These are phyloP conservation scores for Isatis tinctoria DNA, from an alignment of 345 rosid species.

Conservation along the genomic window DNA sequence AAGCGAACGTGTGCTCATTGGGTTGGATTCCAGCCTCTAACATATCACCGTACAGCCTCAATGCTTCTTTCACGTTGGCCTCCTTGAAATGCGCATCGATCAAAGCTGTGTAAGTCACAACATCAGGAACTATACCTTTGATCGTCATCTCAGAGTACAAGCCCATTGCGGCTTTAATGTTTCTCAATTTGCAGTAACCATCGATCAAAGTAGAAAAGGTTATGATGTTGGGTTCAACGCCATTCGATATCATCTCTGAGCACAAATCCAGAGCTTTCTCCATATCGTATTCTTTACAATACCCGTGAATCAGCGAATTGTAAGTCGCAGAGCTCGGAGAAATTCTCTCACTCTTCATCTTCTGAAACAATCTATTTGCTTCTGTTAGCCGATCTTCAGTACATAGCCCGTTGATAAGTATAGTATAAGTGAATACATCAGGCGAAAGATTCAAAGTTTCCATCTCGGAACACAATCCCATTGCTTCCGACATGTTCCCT, in stretches of 20 bases:
- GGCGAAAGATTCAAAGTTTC: slow-evolving; percentile 39
- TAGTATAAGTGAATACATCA: slow-evolving; percentile 58
- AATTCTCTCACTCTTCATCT: slow-evolving; percentile 47
- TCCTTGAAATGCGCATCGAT: slow-evolving; percentile 61
- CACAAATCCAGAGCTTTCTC: slow-evolving; percentile 55
- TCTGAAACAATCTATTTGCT: slow-evolving; percentile 39
- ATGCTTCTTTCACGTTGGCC: slow-evolving; percentile 53
- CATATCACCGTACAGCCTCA: slow-evolving; percentile 48
- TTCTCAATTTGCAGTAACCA: slow-evolving; percentile 53
- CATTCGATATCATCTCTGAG: slow-evolving; percentile 52
- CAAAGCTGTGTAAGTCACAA: slow-evolving; percentile 54
- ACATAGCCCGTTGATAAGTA: slow-evolving; percentile 51
- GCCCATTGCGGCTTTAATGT: slow-evolving; percentile 54
- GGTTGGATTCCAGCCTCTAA: slow-evolving; percentile 45
- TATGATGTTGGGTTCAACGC: slow-evolving; percentile 47
- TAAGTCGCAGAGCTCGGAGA: slow-evolving; percentile 50
- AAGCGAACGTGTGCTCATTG: slow-evolving; percentile 54
- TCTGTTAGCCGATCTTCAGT: slow-evolving; percentile 37
- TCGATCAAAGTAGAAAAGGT: slow-evolving; percentile 60
- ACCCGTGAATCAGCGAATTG: slow-evolving; percentile 58
- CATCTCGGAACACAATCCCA: slow-evolving; percentile 48
- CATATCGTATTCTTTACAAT: slow-evolving; percentile 45
- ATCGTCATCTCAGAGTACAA: slow-evolving; percentile 60
- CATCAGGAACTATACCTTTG: slow-evolving; percentile 55
- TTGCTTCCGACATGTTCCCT: slow-evolving; percentile 43